Evolutionary conservation across 2,329 filamentous ascomycete genomes (phyloP).

Genomic region (Colletotrichum endophyticum): DNA sequence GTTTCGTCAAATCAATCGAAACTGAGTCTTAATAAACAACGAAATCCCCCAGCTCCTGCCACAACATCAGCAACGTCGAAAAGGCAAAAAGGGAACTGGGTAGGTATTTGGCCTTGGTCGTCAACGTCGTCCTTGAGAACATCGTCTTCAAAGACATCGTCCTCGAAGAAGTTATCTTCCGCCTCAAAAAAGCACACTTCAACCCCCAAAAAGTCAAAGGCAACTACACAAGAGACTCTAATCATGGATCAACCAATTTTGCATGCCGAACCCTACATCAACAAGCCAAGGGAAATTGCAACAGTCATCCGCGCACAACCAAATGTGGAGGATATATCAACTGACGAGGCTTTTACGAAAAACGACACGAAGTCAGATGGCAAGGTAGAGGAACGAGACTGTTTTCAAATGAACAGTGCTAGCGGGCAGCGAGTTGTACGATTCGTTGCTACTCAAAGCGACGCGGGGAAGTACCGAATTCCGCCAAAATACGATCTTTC

Average conservation of each 20-base stretch:
- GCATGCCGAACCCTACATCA: not conserved
- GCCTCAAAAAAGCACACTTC: not conserved
- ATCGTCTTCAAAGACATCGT: too few relatives aligned
- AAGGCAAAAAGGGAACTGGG: not conserved
- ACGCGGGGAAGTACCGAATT: not conserved
- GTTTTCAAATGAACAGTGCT: not conserved
- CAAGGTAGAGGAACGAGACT: not conserved
- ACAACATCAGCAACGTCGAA: not conserved
- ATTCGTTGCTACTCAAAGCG: not conserved
- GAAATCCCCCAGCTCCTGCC: not conserved
- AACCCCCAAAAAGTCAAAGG: not conserved
- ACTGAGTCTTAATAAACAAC: not conserved
- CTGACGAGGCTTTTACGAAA: rapidly evolving
- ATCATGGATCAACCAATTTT: not conserved
- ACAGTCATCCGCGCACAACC: not conserved
- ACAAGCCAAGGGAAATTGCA: not conserved
- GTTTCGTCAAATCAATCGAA: not conserved
- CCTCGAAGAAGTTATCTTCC: not conserved
- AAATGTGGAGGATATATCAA: not conserved
- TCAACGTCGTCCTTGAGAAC: not conserved
- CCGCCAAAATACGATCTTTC: not conserved
- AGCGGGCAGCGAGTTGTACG: not conserved
- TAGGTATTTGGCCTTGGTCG: not conserved
- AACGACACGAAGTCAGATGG: not conserved
- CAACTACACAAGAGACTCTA: not conserved